Percentiles rank a stretch among this genome's conserved stretches.
phyloP scores from a whole-genome alignment of 1,284 basidiomycete genomes.

The Pseudozyma pruni region DNA sequence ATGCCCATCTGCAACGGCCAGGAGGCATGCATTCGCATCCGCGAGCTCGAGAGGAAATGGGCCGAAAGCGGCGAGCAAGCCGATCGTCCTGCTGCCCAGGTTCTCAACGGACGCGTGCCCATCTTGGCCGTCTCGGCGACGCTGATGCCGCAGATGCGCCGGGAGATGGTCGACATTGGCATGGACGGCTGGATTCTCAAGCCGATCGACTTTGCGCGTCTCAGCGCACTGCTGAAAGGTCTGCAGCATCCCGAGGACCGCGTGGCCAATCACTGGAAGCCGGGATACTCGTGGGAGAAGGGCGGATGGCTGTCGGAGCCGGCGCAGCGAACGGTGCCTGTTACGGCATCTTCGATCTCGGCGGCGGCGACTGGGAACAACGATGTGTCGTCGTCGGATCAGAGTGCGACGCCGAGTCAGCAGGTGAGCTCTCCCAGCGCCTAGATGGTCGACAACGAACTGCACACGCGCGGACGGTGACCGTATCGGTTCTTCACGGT shows the following conservation, averaged over 20 bases:
- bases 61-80: constrained; percentile 21
- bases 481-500: no score
- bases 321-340: constrained; percentile 34
- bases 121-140: constrained; percentile 87
- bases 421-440: constrained; percentile 19
- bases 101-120: constrained; percentile 78
- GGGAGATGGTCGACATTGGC: constrained; percentile 74
- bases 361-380: constrained; percentile 2
- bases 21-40: constrained; percentile 77
- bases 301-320: constrained; percentile 62
- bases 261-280: constrained; percentile 52
- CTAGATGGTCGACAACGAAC: neutral
- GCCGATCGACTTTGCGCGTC: constrained; percentile 78
- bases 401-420: constrained; percentile 6
- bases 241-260: constrained; percentile 50
- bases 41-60: constrained; percentile 45
- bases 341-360: constrained; percentile 16
- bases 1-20: constrained; percentile 87
- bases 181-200: constrained; percentile 90
- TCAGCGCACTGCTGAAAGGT: constrained; percentile 53
- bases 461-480: no score
- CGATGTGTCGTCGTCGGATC: neutral
- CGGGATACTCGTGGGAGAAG: constrained; percentile 58
- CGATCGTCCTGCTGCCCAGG: constrained; percentile 66
- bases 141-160: constrained; percentile 75